Conservation (phyloP, 768 basidiomycete genomes). For the Auriscalpium vulgare region DNA sequence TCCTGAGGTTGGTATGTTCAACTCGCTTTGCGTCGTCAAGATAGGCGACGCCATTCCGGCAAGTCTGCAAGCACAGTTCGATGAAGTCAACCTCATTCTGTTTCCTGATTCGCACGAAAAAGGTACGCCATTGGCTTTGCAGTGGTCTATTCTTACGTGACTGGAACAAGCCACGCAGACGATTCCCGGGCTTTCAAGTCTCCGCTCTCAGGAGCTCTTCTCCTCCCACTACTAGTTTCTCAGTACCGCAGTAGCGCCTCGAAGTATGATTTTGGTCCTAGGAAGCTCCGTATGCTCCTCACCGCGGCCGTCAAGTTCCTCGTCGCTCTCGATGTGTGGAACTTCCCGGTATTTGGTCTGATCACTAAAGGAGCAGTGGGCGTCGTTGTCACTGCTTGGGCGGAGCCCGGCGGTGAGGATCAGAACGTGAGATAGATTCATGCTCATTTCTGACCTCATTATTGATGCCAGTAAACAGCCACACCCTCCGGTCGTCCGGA, state of each 20-base stretch:
- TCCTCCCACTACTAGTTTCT: not conserved
- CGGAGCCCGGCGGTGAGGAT: not conserved
- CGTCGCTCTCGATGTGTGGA: not conserved
- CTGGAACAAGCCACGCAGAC: no score
- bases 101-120: no score
- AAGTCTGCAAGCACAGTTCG: no score
- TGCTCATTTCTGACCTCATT: not conserved
- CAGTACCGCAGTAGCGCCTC: not conserved
- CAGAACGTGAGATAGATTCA: not conserved
- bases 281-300: not conserved
- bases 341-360: conserved; percentile 7
- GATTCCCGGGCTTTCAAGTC: no score
- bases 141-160: no score
- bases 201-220: not conserved
- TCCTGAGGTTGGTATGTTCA: no score
- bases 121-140: no score
- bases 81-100: no score
- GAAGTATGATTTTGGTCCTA: not conserved
- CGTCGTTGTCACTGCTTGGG: not conserved
- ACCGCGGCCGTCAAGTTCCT: not conserved
- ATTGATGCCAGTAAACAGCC: not conserved
- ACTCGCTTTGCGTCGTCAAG: no score
- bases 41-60: no score
- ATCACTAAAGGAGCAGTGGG: not conserved
- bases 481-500: not conserved